Evolutionary conservation across 2,329 filamentous ascomycete genomes (phyloP), one percentile per base, ranked within the genome.

Genomic region (Cytospora schulzeri): DNA sequence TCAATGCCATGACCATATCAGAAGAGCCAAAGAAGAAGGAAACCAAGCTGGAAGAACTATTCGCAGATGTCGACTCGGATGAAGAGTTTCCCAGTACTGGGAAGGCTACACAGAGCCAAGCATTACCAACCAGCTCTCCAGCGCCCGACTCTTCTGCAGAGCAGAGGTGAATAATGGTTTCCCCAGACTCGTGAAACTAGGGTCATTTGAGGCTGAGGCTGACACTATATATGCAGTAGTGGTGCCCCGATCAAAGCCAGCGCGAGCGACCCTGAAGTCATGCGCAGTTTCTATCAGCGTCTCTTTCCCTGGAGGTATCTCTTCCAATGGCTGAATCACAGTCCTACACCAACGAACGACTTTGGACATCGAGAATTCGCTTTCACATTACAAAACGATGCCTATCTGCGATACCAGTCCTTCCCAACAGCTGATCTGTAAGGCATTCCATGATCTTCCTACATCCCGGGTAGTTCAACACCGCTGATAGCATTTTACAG

Each of bases 301-400:
- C 83, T 99, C 45, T 98, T 98, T 72, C 95, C 95, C 5, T 99
- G 96, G 83, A 88, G 93, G 66, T 90, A 92, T 67, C 87, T 98
- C 24, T 99, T 97, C 78, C 93, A 97, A 76, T 99, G 95, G 95
- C 86, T 99, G 56, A 99, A 98, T 74, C 95, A 98, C 77, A 92
- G 91, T 61, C 90, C 92, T 8, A 88, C 88, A 8, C 93, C 95
- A 0, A 90, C 90, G 5, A 89, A 88, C 69, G 93, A 98, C 77
- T 98, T 98, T 79, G 88, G 84, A 31, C 91, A 98, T 75, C 90
- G 95, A 73, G 95, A 99, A 77, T 98, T 99, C 75, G 93, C 95
- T 22, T 94, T 98, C 74, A 97, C 93, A 1, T 84, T 98, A n/a
- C 89, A 90, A 65, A 96, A 93, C 73, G 93, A 97, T 70, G 91